A percentile compares a stretch with the other conserved stretches of the same genome.
Evolutionary conservation across 1,284 basidiomycete species (phyloP).

Genomic region (Tilletiaria anomala): DNA sequence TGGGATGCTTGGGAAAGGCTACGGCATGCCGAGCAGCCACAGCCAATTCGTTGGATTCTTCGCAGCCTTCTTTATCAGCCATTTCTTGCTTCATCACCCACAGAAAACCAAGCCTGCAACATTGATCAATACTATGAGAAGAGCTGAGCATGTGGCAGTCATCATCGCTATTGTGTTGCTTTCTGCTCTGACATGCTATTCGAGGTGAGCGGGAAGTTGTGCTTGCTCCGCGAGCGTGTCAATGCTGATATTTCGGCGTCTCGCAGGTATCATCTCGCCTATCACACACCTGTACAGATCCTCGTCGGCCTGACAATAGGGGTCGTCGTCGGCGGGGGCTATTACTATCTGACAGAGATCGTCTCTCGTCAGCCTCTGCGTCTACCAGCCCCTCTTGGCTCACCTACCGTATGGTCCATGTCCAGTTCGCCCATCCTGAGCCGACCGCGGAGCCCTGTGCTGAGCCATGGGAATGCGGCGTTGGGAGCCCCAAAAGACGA

Average conservation of each 20-base stretch:
- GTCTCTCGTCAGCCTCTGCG: constrained; percentile 42
- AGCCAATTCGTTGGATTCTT: constrained; percentile 82
- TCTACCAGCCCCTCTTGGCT: constrained; percentile 12
- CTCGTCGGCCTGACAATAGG: constrained; percentile 60
- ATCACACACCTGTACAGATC: constrained; percentile 59
- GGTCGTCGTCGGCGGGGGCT: constrained; percentile 46
- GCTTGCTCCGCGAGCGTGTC: too few species aligned
- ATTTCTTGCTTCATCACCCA: constrained; percentile 57
- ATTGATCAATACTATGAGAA: constrained; percentile 13
- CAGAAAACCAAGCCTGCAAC: constrained; percentile 40
- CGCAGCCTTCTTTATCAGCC: constrained; percentile 57
- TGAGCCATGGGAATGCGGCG: neutral
- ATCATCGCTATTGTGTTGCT: constrained; percentile 49
- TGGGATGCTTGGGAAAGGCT: constrained; percentile 58
- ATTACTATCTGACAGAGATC: constrained; percentile 53
- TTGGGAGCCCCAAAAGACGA: constrained; percentile 4
- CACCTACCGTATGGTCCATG: too few species aligned
- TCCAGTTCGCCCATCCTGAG: too few species aligned
- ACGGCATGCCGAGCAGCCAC: constrained; percentile 75
- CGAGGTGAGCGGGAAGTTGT: constrained; percentile 47
- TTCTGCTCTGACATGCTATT: constrained; percentile 59
- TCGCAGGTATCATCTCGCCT: constrained; percentile 58
- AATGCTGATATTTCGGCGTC: too few species aligned
- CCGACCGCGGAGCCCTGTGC: neutral
- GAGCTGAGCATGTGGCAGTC: constrained; percentile 37